phyloP scores from a whole-genome alignment of 805 yeast genomes.

The Barnettozyma wickerhamii region DNA sequence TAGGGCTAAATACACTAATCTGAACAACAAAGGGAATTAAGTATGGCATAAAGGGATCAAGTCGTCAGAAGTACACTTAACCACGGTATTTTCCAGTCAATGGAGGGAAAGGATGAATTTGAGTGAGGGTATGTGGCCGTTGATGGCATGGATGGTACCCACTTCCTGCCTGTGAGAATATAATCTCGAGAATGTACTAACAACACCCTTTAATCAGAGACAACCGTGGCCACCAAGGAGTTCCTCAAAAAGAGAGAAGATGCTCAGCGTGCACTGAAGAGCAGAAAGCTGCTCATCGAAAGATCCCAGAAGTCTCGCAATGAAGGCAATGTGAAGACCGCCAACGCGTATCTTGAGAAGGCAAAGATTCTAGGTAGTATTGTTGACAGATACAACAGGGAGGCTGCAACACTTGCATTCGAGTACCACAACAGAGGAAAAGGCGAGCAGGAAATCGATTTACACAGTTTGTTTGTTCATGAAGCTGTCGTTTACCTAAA shows the following conservation, averaged over 20 bases:
- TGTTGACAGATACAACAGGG: constrained; percentile 65
- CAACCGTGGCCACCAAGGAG: not conserved
- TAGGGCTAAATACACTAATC: too few species aligned
- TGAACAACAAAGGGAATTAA: too few species aligned
- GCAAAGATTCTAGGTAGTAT: constrained; percentile 53
- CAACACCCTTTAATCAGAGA: not conserved
- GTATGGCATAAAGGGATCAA: too few species aligned
- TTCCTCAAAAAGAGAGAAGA: not conserved
- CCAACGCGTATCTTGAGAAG: constrained; percentile 65
- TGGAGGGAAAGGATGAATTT: too few species aligned
- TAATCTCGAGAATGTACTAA: too few species aligned
- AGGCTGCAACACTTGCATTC: constrained; percentile 88
- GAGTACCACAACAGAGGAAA: constrained; percentile 83
- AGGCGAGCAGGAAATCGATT: constrained; percentile 77
- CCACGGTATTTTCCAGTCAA: too few species aligned
- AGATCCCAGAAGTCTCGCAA: constrained; percentile 76
- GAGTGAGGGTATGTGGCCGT: too few species aligned
- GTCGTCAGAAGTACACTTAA: too few species aligned
- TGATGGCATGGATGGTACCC: too few species aligned
- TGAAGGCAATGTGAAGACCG: constrained; percentile 67
- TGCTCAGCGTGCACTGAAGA: constrained; percentile 33
- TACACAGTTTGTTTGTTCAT: constrained; percentile 85
- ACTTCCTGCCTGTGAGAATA: too few species aligned
- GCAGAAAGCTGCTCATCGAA: constrained; percentile 48
- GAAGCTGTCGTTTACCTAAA: constrained; percentile 80